A percentile compares a stretch with the other conserved stretches of the same genome.
Conservation (phyloP, 164 flowering plant genomes). For the Warburgia ugandensis region DNA sequence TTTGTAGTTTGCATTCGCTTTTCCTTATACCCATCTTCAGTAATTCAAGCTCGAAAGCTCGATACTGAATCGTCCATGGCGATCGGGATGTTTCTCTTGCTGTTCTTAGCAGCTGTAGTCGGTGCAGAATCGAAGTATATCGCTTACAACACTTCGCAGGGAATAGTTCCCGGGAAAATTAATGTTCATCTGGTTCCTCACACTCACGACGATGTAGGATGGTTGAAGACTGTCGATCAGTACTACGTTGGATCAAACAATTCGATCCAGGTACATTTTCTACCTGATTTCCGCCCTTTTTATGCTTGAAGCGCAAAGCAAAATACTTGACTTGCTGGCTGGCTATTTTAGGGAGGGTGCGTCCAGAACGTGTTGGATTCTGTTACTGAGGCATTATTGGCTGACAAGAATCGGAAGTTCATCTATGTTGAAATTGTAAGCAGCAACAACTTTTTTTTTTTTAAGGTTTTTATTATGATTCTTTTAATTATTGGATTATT, state of each 20-base stretch:
- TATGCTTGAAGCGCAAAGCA: not conserved
- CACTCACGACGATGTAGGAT: conserved; percentile 64
- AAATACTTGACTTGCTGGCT: not conserved
- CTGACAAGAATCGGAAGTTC: conserved; percentile 74
- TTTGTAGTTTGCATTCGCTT: not conserved
- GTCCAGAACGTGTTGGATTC: conserved; percentile 89
- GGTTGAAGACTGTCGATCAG: conserved; percentile 69
- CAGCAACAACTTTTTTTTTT: not conserved
- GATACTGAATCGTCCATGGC: conserved; percentile 3
- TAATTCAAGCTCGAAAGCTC: not conserved
- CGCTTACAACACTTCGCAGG: conserved; percentile 40
- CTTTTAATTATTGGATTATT: not conserved
- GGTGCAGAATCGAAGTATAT: conserved; percentile 29
- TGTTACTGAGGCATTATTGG: conserved; percentile 57
- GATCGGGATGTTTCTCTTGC: not conserved
- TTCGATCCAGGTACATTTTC: conserved; percentile 37
- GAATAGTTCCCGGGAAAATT: conserved; percentile 41
- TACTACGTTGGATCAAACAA: conserved; percentile 64
- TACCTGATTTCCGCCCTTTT: not conserved
- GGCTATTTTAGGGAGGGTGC: conserved; percentile 40
- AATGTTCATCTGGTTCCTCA: conserved; percentile 63
- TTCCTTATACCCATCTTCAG: too few relatives aligned
- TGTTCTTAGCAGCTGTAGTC: not conserved
- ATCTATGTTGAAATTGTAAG: conserved; percentile 55
- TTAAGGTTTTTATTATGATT: not conserved